phyloP scores from a whole-genome alignment of 2,329 filamentous ascomycete species.

The Elsinoe ampelina region DNA sequence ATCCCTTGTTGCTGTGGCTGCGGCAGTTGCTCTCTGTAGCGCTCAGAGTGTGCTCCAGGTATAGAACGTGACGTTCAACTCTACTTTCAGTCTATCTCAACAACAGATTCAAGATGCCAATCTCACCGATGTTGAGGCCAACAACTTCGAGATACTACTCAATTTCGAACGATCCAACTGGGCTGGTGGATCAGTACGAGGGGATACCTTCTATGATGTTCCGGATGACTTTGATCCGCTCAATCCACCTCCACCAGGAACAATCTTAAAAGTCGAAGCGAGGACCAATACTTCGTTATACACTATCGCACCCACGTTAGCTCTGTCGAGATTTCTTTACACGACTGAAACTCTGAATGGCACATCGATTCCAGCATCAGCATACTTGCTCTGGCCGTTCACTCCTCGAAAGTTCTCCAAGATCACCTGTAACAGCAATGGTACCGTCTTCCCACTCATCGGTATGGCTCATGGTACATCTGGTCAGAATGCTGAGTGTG shows the following conservation, averaged over 20 bases:
- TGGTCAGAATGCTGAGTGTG: slow-evolving; percentile 19
- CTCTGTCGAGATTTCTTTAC: slow-evolving; percentile 43
- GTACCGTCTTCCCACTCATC: slow-evolving; percentile 17
- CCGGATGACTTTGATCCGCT: slow-evolving; percentile 19
- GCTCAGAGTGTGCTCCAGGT: not conserved
- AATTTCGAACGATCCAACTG: slow-evolving; percentile 24
- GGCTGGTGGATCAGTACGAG: slow-evolving; percentile 19
- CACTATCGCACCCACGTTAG: slow-evolving; percentile 33
- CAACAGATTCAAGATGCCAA: slow-evolving; percentile 19
- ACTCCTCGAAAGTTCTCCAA: slow-evolving; percentile 20
- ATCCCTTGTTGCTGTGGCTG: not conserved
- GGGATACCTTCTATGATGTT: slow-evolving; percentile 35
- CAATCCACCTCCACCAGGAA: slow-evolving; percentile 25
- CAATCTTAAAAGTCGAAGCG: slow-evolving; percentile 34
- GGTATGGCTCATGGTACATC: slow-evolving; percentile 20
- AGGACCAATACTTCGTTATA: slow-evolving; percentile 32
- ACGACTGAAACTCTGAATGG: slow-evolving; percentile 39
- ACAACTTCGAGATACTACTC: slow-evolving; percentile 22
- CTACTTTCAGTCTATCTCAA: slow-evolving; percentile 18
- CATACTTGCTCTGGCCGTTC: slow-evolving; percentile 44
- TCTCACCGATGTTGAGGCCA: slow-evolving; percentile 16
- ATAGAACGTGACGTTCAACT: slow-evolving; percentile 22
- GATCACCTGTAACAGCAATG: slow-evolving; percentile 9
- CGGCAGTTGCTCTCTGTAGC: not conserved
- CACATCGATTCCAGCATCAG: slow-evolving; percentile 39